phyloP scores from a whole-genome alignment of 805 yeast genomes.

The Pichia thaimueangensis region DNA sequence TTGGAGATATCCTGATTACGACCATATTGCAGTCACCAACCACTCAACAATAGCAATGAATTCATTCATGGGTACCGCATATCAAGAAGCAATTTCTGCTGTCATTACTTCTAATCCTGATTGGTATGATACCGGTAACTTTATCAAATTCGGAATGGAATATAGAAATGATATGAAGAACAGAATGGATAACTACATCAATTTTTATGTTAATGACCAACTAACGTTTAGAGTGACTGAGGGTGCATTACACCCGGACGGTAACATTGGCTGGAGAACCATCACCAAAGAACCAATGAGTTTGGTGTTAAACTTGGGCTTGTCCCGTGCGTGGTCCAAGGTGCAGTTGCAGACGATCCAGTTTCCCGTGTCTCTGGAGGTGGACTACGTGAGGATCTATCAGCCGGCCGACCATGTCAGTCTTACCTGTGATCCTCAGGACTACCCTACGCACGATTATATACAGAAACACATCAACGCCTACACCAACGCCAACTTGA shows the following conservation, averaged over 20 bases:
- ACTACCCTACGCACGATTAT: constrained; percentile 80
- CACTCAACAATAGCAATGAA: constrained; percentile 69
- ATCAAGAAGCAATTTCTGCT: constrained; percentile 88
- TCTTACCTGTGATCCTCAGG: constrained; percentile 80
- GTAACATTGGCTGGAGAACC: constrained; percentile 79
- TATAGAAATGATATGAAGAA: constrained; percentile 53
- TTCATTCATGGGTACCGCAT: constrained; percentile 86
- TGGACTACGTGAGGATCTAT: constrained; percentile 88
- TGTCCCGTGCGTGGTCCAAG: constrained; percentile 88
- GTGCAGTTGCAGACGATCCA: constrained; percentile 78
- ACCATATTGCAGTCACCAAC: constrained; percentile 69
- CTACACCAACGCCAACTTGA: constrained; percentile 31
- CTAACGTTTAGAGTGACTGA: constrained; percentile 73
- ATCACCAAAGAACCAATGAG: constrained; percentile 92
- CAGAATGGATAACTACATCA: constrained; percentile 72
- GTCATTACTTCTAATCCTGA: constrained; percentile 67
- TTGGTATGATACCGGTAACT: constrained; percentile 65
- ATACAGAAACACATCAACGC: constrained; percentile 52
- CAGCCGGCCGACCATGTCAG: constrained; percentile 64
- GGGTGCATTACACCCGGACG: constrained; percentile 78
- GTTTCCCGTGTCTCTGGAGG: constrained; percentile 71
- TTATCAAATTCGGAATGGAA: constrained; percentile 74
- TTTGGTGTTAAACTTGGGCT: constrained; percentile 77
- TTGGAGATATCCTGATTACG: constrained; percentile 90
- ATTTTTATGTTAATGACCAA: constrained; percentile 64